A percentile compares a stretch with the other conserved stretches of the same genome.
Conservation (phyloP, 2,329 filamentous ascomycete genomes). For the Ramichloridium luteum region DNA sequence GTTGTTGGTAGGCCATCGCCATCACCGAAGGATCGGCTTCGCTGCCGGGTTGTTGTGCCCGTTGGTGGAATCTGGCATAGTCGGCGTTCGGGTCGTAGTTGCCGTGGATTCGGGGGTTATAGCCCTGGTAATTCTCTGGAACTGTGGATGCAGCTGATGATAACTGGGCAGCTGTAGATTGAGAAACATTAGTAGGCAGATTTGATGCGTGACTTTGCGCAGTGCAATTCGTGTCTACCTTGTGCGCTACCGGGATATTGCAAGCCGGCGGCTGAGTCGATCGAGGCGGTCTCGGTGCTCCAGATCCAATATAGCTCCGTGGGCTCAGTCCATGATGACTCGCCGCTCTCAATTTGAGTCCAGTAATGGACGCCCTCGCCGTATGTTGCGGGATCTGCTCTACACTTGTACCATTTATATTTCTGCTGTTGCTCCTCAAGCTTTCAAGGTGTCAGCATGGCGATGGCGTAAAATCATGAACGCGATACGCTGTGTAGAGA, state of each 20-base stretch:
- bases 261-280: constrained; percentile 15
- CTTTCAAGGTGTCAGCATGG: background rate
- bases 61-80: constrained; percentile 50
- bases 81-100: constrained; percentile 94
- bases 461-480: no score
- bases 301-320: constrained; percentile 23
- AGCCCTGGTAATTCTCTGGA: constrained; percentile 43
- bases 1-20: constrained; percentile 18
- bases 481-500: background rate
- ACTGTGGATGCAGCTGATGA: no score
- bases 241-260: constrained; percentile 12
- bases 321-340: constrained; percentile 19
- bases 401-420: constrained; percentile 12
- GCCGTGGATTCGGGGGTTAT: constrained; percentile 92
- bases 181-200: no score
- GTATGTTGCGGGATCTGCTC: constrained; percentile 6
- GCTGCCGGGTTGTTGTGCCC: constrained; percentile 16
- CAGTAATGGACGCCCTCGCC: constrained; percentile 17
- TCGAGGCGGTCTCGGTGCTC: constrained; percentile 12
- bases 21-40: constrained; percentile 21
- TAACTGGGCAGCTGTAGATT: no score
- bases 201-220: no score
- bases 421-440: constrained; percentile 7
- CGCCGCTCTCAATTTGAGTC: constrained; percentile 17
- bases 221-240: no score